Evolutionary conservation across 1,284 basidiomycete species (phyloP).

Genomic region (Omphalotus olearius): DNA sequence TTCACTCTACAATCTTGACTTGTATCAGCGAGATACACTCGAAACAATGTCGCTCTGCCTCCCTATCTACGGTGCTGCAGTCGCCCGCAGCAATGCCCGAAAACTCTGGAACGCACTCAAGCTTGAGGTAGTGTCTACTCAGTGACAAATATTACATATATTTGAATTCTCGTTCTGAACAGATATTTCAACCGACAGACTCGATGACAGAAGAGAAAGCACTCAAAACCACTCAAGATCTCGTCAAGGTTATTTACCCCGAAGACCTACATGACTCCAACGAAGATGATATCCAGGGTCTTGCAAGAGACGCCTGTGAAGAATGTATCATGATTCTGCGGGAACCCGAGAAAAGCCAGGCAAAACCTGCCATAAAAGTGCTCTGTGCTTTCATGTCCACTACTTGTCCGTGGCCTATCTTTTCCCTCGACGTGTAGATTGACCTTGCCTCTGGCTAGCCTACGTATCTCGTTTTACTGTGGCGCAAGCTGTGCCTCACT

Average conservation of each 20-base stretch:
- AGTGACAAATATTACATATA: neutral
- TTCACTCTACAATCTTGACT: neutral
- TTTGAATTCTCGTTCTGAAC: slow-evolving; percentile 5
- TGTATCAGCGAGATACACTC: slow-evolving; percentile 72
- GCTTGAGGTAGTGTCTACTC: slow-evolving; percentile 60
- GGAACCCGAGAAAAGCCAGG: slow-evolving; percentile 90
- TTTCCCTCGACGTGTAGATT: neutral
- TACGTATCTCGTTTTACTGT: slow-evolving; percentile 68
- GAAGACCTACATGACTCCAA: slow-evolving; percentile 27
- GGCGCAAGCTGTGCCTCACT: slow-evolving; percentile 63
- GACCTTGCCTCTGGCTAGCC: slow-evolving; percentile 38
- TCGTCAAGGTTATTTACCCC: slow-evolving; percentile 72
- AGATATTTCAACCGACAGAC: slow-evolving; percentile 93
- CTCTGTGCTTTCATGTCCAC: slow-evolving; percentile 73
- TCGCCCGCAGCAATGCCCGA: slow-evolving; percentile 58
- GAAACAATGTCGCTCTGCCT: slow-evolving; percentile 73
- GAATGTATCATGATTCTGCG: slow-evolving; percentile 78
- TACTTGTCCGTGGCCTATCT: slow-evolving; percentile 52
- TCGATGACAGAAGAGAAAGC: slow-evolving; percentile 67
- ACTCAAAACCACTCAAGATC: slow-evolving; percentile 61
- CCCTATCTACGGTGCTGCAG: slow-evolving; percentile 73
- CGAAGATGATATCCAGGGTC: slow-evolving; percentile 43
- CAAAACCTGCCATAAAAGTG: slow-evolving; percentile 79
- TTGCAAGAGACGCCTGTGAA: slow-evolving; percentile 72
- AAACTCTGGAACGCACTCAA: slow-evolving; percentile 88